Percentiles rank a stretch among this genome's conserved stretches.
phyloP scores from a whole-genome alignment of 371 early-diverging fungal genomes.

The Gilbertella persicaria region DNA sequence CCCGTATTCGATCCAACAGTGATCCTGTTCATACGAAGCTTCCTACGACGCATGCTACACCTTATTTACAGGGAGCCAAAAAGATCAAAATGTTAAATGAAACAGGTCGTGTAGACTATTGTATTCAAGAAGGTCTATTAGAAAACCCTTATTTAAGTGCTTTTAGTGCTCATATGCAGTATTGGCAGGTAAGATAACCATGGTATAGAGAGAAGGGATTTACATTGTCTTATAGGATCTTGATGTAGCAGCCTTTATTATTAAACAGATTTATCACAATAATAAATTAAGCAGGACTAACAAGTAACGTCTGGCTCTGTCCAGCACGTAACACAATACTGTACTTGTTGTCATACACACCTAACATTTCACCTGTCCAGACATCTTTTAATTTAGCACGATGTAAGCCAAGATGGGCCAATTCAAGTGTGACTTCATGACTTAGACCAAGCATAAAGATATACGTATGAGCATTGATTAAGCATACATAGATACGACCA shows the following conservation, averaged over 20 bases:
- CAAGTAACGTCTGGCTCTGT: conserved; percentile 25
- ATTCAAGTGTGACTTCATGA: conserved; percentile 29
- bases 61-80: conserved; percentile 44
- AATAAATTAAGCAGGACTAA: conserved; percentile 16
- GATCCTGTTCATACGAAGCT: conserved; percentile 28
- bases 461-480: conserved; percentile 44
- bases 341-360: conserved; percentile 18
- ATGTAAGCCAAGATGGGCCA: conserved; percentile 28
- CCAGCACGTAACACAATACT: conserved; percentile 23
- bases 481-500: conserved; percentile 36
- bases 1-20: conserved; percentile 34
- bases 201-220: not conserved
- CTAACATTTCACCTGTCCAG: conserved; percentile 37
- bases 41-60: conserved; percentile 13
- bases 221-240: conserved; percentile 38
- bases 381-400: conserved; percentile 29
- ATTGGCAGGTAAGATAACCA: conserved; percentile 59
- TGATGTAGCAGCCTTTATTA: conserved; percentile 66
- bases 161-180: conserved; percentile 75
- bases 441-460: conserved; percentile 38
- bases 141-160: conserved; percentile 81
- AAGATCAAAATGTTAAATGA: conserved; percentile 63
- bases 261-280: conserved; percentile 47
- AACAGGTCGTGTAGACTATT: conserved; percentile 76
- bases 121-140: conserved; percentile 76